These are phyloP conservation scores for Paspalum vaginatum DNA, from an alignment of 176 grass and related monocot genomes.

Conservation along the genomic window DNA sequence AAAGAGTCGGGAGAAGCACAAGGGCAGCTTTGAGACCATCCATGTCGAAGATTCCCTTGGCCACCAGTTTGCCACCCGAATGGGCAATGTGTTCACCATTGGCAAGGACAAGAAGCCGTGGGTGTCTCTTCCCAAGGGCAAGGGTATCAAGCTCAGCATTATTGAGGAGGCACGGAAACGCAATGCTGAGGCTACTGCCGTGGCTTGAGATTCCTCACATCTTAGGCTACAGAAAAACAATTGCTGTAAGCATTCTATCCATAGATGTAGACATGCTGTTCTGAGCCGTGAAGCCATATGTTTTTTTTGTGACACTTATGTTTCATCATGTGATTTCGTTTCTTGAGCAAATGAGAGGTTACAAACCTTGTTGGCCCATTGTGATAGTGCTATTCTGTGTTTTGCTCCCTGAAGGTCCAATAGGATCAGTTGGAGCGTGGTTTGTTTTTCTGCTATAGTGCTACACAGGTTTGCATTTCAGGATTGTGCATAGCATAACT, in stretches of 20 bases:
- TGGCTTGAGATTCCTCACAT: conserved; percentile 12
- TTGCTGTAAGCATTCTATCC: not conserved
- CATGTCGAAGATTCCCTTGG: conserved; percentile 45
- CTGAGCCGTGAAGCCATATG: not conserved
- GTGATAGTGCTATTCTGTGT: not conserved
- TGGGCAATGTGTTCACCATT: conserved; percentile 54
- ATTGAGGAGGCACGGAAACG: conserved; percentile 59
- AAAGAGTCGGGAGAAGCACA: conserved; percentile 60
- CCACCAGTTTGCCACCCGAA: conserved; percentile 53
- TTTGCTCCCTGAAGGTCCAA: not conserved
- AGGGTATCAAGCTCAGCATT: conserved; percentile 60
- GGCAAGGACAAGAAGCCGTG: conserved; percentile 54
- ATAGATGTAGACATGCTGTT: not conserved
- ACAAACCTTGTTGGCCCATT: not conserved
- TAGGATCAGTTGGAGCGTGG: too few species aligned
- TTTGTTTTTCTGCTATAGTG: too few species aligned
- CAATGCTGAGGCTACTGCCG: conserved; percentile 30
- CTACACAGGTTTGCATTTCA: too few species aligned
- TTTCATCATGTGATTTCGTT: not conserved
- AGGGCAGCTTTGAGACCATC: conserved; percentile 47
- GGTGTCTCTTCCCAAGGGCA: conserved; percentile 54
- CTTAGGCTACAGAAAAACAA: not conserved
- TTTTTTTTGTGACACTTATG: not conserved
- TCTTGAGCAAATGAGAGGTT: not conserved
- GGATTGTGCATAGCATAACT: too few species aligned